phyloP scores from a whole-genome alignment of 2,329 filamentous ascomycete genomes.

The Fusarium piperis region DNA sequence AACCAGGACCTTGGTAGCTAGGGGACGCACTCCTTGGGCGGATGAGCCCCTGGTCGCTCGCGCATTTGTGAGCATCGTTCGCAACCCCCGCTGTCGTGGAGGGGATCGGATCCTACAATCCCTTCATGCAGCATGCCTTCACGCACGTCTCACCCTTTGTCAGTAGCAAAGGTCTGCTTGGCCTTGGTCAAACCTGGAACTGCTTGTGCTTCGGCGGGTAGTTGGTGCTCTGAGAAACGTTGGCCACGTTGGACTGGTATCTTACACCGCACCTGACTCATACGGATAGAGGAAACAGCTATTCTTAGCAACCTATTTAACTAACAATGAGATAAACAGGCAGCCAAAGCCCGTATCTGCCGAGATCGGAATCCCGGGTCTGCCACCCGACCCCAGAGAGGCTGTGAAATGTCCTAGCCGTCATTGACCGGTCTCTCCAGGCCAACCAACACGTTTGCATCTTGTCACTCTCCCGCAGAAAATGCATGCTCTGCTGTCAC shows the following conservation, averaged over 20 bases:
- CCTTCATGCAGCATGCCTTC: background rate
- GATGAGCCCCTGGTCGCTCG: background rate
- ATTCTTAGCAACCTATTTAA: background rate
- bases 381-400: background rate
- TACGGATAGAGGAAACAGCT: background rate
- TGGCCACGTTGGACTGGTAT: background rate
- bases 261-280: background rate
- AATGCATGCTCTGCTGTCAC: conserved; percentile 10
- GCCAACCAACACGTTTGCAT: conserved; percentile 1
- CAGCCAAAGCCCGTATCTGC: background rate
- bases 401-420: background rate
- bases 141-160: background rate
- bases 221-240: background rate
- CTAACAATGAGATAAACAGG: background rate
- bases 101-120: background rate
- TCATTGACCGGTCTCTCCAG: conserved; percentile 2
- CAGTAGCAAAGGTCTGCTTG: background rate
- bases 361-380: conserved; percentile 5
- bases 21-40: background rate
- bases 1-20: conserved; percentile 25
- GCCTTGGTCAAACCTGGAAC: background rate
- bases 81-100: background rate
- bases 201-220: background rate
- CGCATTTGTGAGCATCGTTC: background rate
- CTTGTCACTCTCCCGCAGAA: background rate